Evolutionary conservation across 176 grass and related monocot genomes (phyloP), one percentile per base, ranked within the genome.

Genomic region (Zoysia pacifica): DNA sequence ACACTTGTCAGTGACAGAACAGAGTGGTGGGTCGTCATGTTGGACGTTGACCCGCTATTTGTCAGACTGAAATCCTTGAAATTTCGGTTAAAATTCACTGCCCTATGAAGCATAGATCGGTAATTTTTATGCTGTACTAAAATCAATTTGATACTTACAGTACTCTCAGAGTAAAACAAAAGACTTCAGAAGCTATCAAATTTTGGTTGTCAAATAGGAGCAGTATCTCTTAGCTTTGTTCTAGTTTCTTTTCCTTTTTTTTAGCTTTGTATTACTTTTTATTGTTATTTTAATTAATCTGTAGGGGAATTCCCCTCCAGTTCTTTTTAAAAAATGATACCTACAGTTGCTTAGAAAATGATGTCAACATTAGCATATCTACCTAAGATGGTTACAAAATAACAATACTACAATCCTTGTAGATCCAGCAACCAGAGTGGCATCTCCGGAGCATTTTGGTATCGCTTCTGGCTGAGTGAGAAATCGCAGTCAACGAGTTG

Each of bases 351-450:
- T 15, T 8, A 0, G 2, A 10, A 28, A 28, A 28, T 28, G 28
- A 28, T 28, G 28, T 28, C 28, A 28, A 28, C 28, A 28, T 28
- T 28, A 28, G 28, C 28, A 28, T 28, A 28, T 28, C 28, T 28
- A 28, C 28, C 28, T 28, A 28, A 50, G 35, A n/a, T 51, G n/a
- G 37, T 69, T 47, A 82, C 42, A 36, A 62, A 56, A 58, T 28
- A 40, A 19, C 43, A 71, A 36, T n/a, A 19, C 28, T 28, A 28
- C 19, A 12, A 2, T 55, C 45, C 53, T 39, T 13, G 54, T 71
- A 71, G 7, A 48, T 62, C 35, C 37, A 81, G 68, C 79, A 62
- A 81, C 79, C 10, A 1, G 62, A 28, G 28, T 28, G 28, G 28
- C 28, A 56, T 65, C 40, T 9, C 56, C 11, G 42, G 35, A 59